Base-by-base conservation (phyloP, 108 stramenopile genomes). In the Skeletonema costatum region DNA sequence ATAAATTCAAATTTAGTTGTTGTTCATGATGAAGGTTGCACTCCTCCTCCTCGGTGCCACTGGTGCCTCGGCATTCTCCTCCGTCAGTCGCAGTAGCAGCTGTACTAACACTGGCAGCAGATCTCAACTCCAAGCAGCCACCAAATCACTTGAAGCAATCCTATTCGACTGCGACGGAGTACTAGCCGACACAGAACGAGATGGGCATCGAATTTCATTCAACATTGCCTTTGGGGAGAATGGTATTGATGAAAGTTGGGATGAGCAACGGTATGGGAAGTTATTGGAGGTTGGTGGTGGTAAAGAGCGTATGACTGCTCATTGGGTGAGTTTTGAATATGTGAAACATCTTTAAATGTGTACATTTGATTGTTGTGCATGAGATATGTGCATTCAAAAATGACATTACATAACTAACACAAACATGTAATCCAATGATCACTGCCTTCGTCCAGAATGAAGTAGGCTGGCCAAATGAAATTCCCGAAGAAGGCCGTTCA, bases 271-370 rank as follows among this genome's bases (percentile, higher is more conserved):
- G 16, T 98, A 98, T 67, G 97, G 97, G 33, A 82, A 90, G 41
- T 80, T 98, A 12, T 68, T 97, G 42, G 92, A 96, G 74, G 83
- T 85, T 6, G 92, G 93, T 0, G 97, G 97, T 6, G 97, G 97
- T 29, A 98, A 98, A 81, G 97, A 98, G 78, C 88, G 97, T 32
- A 98, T 98, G 97, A 97, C 97, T 21, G 95, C 97, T 30, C 91
- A 94, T 80, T 94, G 93, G 93, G 73, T 64, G 63, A 64, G 63
- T 64, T 39, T n/a, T 61, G 0, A 25, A 25, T 25, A 25, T 25
- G 25, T 25, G 25, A 25, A 25, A 0, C 25, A 25, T 25, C 25
- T 25, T 0, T 25, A 25, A 0, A 25, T 25, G 0, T 25, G 25
- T 25, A 25, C 25, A 25, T 25, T 25, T 25, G 25, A 62, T 63